Base-by-base conservation (phyloP, 2,329 filamentous ascomycete species). In the Huntiella decipiens region DNA sequence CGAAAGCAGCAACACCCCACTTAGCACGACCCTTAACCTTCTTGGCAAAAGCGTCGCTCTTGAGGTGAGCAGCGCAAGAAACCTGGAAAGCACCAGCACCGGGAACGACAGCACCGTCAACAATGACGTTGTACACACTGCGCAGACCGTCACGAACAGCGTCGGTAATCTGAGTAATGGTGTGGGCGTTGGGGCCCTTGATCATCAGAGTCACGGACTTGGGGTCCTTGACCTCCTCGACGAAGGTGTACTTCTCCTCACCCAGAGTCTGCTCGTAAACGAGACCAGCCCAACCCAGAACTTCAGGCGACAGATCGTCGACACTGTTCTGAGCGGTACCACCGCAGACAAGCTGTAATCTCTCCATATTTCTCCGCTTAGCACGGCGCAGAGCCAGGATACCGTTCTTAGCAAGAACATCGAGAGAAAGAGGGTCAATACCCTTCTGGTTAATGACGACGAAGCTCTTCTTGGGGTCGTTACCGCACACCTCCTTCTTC, bases 401-500 rank as follows among this genome's bases (percentile, higher is more conserved):
- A 54, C 87, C 87, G 61, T 98, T 96, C 77, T 98, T 98, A 53
- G 91, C 87, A 49, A 98, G 69, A 10, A 98, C 86, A 56, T 98
- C 91, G 54, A 98, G 72, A 45, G 87, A 95, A 51, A 98, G 70
- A 16, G 91, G 91, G 60, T 98, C 91, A 55, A 98, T 98, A 52
- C 91, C 91, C 73, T 98, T 98, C 65, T 98, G 91, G 70, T 98
- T 98, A 64, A 98, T 84, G 57, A 98, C 79, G 53, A 96, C 91
- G 60, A 98, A 98, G 56, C 82, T 80, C 72, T 96, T 95, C 66
- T 84, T 91, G 6, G 79, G 77, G 57, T 96, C 91, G 55, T 78
- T 81, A 28, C 88, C 91, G 63, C 91, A 98, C 11, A 96, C 85
- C 63, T 93, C 77, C 69, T 96, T 93, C 76, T 98, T 98, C 53